These are phyloP conservation scores for Saccharomyces hybrid DNA, from an alignment of 1,139 yeast genomes.

Conservation along the genomic window DNA sequence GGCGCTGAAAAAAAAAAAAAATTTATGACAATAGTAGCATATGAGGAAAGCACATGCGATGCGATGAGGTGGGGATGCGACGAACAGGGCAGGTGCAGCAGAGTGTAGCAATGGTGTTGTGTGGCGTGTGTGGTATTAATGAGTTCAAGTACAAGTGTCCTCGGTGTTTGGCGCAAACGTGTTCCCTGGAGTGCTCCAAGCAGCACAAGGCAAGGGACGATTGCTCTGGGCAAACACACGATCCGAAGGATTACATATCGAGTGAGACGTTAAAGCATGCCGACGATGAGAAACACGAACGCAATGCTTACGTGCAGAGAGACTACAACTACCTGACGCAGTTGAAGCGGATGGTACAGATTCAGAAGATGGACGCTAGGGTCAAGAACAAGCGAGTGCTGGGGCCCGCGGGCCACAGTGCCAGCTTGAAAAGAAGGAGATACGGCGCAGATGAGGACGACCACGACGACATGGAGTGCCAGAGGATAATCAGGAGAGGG, in stretches of 20 bases:
- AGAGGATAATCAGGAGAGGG: slow-evolving; percentile 38
- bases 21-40: background rate
- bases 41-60: background rate
- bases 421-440: slow-evolving; percentile 12
- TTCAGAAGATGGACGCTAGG: slow-evolving; percentile 45
- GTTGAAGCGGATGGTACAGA: slow-evolving; percentile 49
- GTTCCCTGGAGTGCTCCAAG: slow-evolving; percentile 65
- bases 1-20: background rate
- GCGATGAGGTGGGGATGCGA: background rate
- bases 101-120: slow-evolving; percentile 19
- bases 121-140: slow-evolving; percentile 44
- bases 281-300: slow-evolving; percentile 36
- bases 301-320: slow-evolving; percentile 50
- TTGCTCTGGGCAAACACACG: slow-evolving; percentile 59
- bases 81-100: background rate
- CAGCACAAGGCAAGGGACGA: slow-evolving; percentile 54
- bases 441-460: slow-evolving; percentile 7
- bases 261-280: slow-evolving; percentile 22
- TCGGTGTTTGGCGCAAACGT: slow-evolving; percentile 58
- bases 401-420: slow-evolving; percentile 7
- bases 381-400: slow-evolving; percentile 28
- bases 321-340: slow-evolving; percentile 72
- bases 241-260: slow-evolving; percentile 50
- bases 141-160: slow-evolving; percentile 75
- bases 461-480: slow-evolving; percentile 8